Percentiles rank a stretch among this genome's conserved stretches.
Evolutionary conservation across 352 stramenopile genomes (phyloP).

Genomic region (Phytophthora ohioensis): DNA sequence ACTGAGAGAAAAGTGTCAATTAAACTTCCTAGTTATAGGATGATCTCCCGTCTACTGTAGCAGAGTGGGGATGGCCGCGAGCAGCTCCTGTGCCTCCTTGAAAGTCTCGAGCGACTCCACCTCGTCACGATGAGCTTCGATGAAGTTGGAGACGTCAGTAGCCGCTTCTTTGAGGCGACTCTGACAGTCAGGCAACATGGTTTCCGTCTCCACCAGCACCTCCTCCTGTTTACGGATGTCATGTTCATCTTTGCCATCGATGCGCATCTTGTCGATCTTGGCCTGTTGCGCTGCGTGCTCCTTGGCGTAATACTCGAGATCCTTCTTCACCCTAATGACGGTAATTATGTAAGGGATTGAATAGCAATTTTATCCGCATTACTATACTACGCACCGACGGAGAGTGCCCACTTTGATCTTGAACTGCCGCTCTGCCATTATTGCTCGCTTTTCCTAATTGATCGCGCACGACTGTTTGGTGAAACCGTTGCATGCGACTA

Average conservation of each 20-base stretch:
- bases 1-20: background rate
- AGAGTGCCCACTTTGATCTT: slow-evolving; percentile 88
- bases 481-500: background rate
- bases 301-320: slow-evolving; percentile 85
- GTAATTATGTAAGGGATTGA: background rate
- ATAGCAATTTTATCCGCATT: background rate
- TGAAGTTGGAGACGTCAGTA: slow-evolving; percentile 62
- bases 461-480: slow-evolving; percentile 5
- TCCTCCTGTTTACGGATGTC: slow-evolving; percentile 87
- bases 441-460: slow-evolving; percentile 5
- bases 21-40: slow-evolving; percentile 6
- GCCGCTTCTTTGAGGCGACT: slow-evolving; percentile 68
- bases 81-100: slow-evolving; percentile 60
- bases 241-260: slow-evolving; percentile 65
- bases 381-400: slow-evolving; percentile 48
- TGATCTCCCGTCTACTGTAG: slow-evolving; percentile 37
- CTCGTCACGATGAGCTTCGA: slow-evolving; percentile 49
- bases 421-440: slow-evolving; percentile 75
- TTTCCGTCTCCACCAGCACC: slow-evolving; percentile 83
- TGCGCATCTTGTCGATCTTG: slow-evolving; percentile 78
- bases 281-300: slow-evolving; percentile 63
- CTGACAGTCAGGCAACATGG: slow-evolving; percentile 83
- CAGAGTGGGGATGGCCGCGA: slow-evolving; percentile 49
- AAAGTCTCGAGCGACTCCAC: slow-evolving; percentile 48
- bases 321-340: slow-evolving; percentile 76